Evolutionary conservation across 2,329 filamentous ascomycete genomes (phyloP), one percentile per base, ranked within the genome.

Genomic region (Neoascochyta sp.): DNA sequence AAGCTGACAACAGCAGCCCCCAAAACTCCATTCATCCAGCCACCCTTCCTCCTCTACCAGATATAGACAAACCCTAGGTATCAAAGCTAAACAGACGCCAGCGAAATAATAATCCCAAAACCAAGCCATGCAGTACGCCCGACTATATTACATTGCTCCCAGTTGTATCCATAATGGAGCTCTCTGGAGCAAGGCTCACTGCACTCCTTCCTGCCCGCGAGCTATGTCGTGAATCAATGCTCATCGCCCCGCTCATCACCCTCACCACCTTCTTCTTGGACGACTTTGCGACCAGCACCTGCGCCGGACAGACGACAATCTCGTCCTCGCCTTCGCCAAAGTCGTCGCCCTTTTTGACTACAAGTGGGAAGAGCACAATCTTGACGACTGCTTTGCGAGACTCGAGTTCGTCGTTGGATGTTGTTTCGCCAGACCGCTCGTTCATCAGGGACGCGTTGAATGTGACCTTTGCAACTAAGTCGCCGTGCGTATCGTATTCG

Each of bases 381-480:
- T 92, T 85, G 22, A 98, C 88, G 11, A 90, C 78, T 15, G 87
- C 81, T 22, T 78, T 74, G 39, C 82, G 75, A 5, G 73, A 71
- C 63, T 96, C 85, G 14, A 95, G 76, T 29, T 90, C 84, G 45
- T 90, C 83, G 53, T 92, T 90, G 14, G 78, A 80, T 17, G 62
- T 73, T 30, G 69, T 75, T 43, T 82, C 78, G 22, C 83, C 82
- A 37, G 81, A 86, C 35, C 86, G 83, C 68, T 95, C 90, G 54
- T 92, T 93, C 90, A 98, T 96, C 54, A 95, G 77, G 17, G 83
- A 78, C 1, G 90, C 84, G 55, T 95, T 95, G 76, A 98, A 98
- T 37, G 80, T 75, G 7, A 96, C 86, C 34, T 89, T 90, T 32
- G 86, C 83, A 10, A 82, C 75, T 7, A 98, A 76, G 54, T 96